Evolutionary conservation across 495 filamentous ascomycete genomes (phyloP), one percentile per base, ranked within the genome.

Genomic region (Immersiella caudata): DNA sequence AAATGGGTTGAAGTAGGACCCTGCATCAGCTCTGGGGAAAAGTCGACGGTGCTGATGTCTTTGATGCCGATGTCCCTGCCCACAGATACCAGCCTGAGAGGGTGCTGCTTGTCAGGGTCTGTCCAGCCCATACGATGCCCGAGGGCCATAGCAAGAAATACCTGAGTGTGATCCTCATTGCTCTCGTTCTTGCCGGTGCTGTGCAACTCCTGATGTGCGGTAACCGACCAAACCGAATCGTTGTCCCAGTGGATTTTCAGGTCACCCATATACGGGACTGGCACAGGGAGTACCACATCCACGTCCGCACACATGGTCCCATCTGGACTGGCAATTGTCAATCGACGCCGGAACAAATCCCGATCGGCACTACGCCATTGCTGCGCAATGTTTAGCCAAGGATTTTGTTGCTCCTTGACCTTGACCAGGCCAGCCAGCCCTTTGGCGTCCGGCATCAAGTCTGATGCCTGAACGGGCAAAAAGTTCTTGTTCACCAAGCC

Each of bases 401-500:
- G 90, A 70, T 91, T 85, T 62, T 88, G 80, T 68, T 85, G 82
- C 40, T 80, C 82, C 11, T 80, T 76, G 2, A 90, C 89, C 20
- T 81, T 71, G 11, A 84, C 73, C 11, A 88, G 71, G n/a, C 83
- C 78, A 6, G 75, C 73, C 9, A 83, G 74, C 26, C 79, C 79
- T 58, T 85, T 83, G 5, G 84, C 65, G 25, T 76, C 79, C 16
- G 69, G 66, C 9, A 76, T 35, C 9, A 81, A 65, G 25, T 83
- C 78, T 20, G 77, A 71, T 0, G 71, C 75, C 57, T 68, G 76
- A 12, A 79, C 67, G 0, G 95, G 94, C 63, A 97, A 80, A 1
- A 97, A 81, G 68, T 96, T 86, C 51, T 96, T 85, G 60, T 93
- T 93, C 22, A 97, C 77, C 24, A 96, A 79, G 0, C 90, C 89